Evolutionary conservation across 768 basidiomycete genomes (phyloP).

Genomic region (Stropharia rugosoannulata): DNA sequence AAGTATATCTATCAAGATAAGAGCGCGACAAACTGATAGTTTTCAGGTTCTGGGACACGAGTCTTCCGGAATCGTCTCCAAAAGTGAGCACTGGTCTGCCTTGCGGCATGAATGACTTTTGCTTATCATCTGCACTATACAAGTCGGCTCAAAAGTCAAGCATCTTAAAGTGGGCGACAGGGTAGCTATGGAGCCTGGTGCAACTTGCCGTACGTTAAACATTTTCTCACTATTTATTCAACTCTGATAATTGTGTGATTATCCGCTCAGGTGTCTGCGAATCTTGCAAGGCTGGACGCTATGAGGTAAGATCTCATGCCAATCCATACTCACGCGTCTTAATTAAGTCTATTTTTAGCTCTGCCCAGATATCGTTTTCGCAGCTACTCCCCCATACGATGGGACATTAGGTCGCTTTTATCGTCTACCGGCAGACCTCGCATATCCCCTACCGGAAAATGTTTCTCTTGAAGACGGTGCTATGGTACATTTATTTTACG

Average conservation of each 20-base stretch:
- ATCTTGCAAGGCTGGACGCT: constrained; percentile 81
- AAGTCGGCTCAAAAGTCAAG: constrained; percentile 77
- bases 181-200: constrained; percentile 91
- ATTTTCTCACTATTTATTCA: neutral
- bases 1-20: neutral
- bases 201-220: constrained; percentile 61
- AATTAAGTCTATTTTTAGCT: constrained; percentile 38
- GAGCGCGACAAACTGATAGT: neutral
- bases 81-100: constrained; percentile 44
- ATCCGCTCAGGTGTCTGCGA: constrained; percentile 54
- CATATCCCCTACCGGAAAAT: constrained; percentile 78
- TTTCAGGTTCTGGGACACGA: constrained; percentile 87
- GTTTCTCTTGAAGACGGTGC: constrained; percentile 93
- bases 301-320: constrained; percentile 55
- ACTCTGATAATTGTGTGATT: constrained; percentile 1
- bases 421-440: constrained; percentile 80
- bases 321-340: neutral
- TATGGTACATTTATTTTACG: constrained; percentile 53
- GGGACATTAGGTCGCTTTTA: constrained; percentile 91
- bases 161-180: constrained; percentile 79
- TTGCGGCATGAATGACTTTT: neutral
- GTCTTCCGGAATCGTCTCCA: constrained; percentile 75
- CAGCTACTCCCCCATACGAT: constrained; percentile 92
- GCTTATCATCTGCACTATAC: neutral
- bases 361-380: constrained; percentile 84